phyloP scores from a whole-genome alignment of 1,139 yeast genomes.

The Saccharomycopsis hybrid region DNA sequence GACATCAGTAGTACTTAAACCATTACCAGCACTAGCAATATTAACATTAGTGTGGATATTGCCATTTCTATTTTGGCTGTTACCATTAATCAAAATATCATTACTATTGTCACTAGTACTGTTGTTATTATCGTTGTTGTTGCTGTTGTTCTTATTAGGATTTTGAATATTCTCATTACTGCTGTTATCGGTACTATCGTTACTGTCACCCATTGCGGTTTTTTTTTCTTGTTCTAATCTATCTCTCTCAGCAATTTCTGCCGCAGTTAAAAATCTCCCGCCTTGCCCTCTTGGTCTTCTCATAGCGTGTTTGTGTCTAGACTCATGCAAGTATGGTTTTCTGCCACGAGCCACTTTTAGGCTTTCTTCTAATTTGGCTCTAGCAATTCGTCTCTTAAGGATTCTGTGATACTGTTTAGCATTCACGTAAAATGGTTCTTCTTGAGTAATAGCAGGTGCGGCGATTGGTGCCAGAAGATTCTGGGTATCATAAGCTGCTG shows the following conservation, averaged over 20 bases:
- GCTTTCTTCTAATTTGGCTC: constrained; percentile 88
- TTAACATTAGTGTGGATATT: not conserved
- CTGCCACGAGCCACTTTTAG: constrained; percentile 85
- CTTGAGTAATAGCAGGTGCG: constrained; percentile 32
- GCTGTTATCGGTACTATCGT: not conserved
- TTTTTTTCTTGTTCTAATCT: not conserved
- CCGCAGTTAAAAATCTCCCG: constrained; percentile 92
- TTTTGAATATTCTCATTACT: not conserved
- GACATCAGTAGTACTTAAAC: no score
- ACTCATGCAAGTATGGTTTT: constrained; percentile 92
- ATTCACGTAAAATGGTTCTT: constrained; percentile 94
- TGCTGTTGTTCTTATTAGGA: not conserved
- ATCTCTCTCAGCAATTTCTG: constrained; percentile 87
- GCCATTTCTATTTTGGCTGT: not conserved
- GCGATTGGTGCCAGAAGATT: not conserved
- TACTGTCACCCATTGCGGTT: not conserved
- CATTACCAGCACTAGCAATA: not conserved
- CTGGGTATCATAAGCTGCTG: not conserved
- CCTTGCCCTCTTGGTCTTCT: constrained; percentile 99
- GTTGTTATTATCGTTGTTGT: not conserved
- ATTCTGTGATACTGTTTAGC: constrained; percentile 97
- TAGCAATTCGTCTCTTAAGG: constrained; percentile 82
- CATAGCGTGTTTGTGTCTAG: constrained; percentile 99
- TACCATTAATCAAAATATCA: not conserved
- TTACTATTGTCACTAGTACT: not conserved